These are phyloP conservation scores for Cercospora zeae-maydis DNA, from an alignment of 2,329 filamentous ascomycete species.

Conservation along the genomic window DNA sequence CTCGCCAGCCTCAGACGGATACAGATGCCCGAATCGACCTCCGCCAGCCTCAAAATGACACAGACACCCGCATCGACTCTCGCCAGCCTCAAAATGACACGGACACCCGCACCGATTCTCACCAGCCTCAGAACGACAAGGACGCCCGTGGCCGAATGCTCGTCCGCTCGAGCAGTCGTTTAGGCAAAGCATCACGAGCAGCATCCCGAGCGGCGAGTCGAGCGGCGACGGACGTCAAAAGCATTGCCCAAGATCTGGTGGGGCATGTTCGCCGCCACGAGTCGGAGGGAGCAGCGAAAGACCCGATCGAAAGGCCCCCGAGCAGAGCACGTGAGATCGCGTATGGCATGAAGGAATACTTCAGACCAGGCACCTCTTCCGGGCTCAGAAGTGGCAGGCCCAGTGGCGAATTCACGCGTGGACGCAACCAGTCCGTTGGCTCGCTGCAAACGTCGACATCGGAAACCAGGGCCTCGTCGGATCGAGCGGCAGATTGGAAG, in stretches of 20 bases:
- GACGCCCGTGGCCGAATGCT: conserved; percentile 17
- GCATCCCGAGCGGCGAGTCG: conserved; percentile 21
- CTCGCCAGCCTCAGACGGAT: conserved; percentile 1
- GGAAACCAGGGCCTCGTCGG: conserved; percentile 20
- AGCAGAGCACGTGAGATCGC: conserved; percentile 39
- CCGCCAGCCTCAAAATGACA: too few relatives aligned
- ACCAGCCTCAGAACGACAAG: conserved; percentile 1
- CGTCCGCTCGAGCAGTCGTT: conserved; percentile 19
- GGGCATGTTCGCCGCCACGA: conserved; percentile 15
- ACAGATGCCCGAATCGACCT: neutral
- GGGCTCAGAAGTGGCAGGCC: conserved; percentile 22
- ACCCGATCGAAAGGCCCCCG: conserved; percentile 12
- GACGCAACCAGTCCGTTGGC: conserved; percentile 27
- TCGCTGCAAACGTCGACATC: conserved; percentile 27
- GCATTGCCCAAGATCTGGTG: conserved; percentile 24
- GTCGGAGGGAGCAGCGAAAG: conserved; percentile 9
- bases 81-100: conserved; percentile 3
- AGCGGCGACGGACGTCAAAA: conserved; percentile 23
- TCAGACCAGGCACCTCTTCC: conserved; percentile 36
- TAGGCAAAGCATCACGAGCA: conserved; percentile 17
- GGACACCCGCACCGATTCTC: conserved; percentile 15
- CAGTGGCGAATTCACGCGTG: conserved; percentile 32
- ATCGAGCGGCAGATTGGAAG: conserved; percentile 14
- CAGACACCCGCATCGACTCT: neutral
- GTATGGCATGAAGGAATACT: conserved; percentile 37